Evolutionary conservation across 805 yeast genomes (phyloP).

Genomic region (Blastobotrys mokoenaii): DNA sequence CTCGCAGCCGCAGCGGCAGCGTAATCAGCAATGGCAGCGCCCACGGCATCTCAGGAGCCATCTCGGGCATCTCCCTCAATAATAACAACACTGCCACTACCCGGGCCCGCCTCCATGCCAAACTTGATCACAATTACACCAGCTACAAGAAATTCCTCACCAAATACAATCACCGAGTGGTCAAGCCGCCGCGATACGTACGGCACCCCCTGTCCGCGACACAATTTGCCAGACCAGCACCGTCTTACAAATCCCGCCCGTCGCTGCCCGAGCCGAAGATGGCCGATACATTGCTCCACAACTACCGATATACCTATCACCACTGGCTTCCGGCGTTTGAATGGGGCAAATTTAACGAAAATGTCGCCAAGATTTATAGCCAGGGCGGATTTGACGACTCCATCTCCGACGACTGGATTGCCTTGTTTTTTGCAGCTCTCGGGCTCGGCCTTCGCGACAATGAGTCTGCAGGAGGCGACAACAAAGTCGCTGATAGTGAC

Average conservation of each 20-base stretch:
- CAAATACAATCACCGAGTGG: constrained; percentile 2
- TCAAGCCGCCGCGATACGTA: not conserved
- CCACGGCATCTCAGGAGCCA: no score
- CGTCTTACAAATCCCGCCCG: not conserved
- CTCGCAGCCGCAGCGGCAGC: no score
- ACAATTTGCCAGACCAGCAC: no score
- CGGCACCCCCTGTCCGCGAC: not conserved
- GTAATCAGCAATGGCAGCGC: no score
- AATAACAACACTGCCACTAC: no score
- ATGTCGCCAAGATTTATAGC: constrained; percentile 12
- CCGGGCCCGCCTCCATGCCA: not conserved
- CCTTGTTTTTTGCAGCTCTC: constrained; percentile 18
- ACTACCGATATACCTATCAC: constrained; percentile 17
- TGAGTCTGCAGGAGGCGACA: constrained; percentile 1
- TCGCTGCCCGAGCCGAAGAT: constrained; percentile 14
- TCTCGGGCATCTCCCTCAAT: no score
- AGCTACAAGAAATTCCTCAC: constrained; percentile 1
- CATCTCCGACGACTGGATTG: constrained; percentile 2
- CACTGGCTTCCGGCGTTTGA: constrained; percentile 23
- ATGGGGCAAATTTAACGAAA: constrained; percentile 18
- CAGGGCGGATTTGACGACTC: not conserved
- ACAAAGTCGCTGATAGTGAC: not conserved
- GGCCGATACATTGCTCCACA: constrained; percentile 13
- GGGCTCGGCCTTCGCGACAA: constrained; percentile 20
- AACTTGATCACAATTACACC: constrained; percentile 1